Conservation (phyloP, 1,284 basidiomycete genomes). For the Inonotus hispidus region DNA sequence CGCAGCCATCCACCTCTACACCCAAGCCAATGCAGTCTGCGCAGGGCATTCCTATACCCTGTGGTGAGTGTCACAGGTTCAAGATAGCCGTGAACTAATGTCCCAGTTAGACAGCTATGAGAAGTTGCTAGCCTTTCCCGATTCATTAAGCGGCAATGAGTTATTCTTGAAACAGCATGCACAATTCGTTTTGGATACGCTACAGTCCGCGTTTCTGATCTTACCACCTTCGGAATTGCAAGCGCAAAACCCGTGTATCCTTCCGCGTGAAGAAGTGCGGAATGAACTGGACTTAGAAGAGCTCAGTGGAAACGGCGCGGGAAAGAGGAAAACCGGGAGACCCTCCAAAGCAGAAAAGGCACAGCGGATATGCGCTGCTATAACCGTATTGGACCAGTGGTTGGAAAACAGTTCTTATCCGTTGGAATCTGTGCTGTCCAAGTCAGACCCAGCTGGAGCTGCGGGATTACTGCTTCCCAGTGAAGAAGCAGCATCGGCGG, state of each 20-base stretch:
- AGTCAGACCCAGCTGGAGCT: constrained; percentile 10
- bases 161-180: constrained; percentile 27
- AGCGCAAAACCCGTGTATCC: constrained; percentile 51
- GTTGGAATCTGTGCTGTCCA: constrained; percentile 10
- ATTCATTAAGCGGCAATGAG: background rate
- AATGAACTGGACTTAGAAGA: constrained; percentile 24
- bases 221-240: constrained; percentile 46
- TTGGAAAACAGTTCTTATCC: constrained; percentile 36
- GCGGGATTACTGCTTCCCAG: background rate
- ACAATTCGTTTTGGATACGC: constrained; percentile 39
- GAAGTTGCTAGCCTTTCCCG: constrained; percentile 42
- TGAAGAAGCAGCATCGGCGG: background rate
- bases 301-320: constrained; percentile 4
- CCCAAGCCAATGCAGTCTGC: constrained; percentile 41
- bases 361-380: constrained; percentile 46
- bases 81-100: constrained; percentile 13
- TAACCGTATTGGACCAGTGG: constrained; percentile 48
- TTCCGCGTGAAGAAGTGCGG: constrained; percentile 61
- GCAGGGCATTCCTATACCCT: constrained; percentile 48
- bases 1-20: constrained; percentile 51
- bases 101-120: constrained; percentile 46
- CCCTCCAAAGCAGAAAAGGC: constrained; percentile 57
- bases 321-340: constrained; percentile 55
- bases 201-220: constrained; percentile 50
- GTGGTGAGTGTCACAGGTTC: constrained; percentile 31